phyloP scores from a whole-genome alignment of 2,329 filamentous ascomycete species.

The Colletotrichum sp. region DNA sequence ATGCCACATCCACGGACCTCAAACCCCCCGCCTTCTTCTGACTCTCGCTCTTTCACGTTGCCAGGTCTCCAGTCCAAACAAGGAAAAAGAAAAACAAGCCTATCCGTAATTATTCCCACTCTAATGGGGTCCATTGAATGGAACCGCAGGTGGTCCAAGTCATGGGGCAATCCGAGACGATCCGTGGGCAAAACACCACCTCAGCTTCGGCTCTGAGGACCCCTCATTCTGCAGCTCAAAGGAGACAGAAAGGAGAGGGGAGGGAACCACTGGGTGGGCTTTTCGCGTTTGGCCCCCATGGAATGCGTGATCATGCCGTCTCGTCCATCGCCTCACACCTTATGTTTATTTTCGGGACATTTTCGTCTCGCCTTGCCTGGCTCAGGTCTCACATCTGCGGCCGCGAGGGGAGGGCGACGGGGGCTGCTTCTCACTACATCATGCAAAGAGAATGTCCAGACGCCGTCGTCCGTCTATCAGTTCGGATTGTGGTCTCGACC shows the following conservation, averaged over 20 bases:
- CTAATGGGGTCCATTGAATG: not conserved
- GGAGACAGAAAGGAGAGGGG: not conserved
- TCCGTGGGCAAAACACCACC: not conserved
- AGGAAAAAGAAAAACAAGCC: not conserved
- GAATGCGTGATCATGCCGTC: not conserved
- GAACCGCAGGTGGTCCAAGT: not conserved
- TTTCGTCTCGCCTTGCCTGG: not conserved
- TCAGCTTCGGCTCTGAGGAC: not conserved
- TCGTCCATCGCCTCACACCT: not conserved
- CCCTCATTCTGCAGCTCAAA: not conserved
- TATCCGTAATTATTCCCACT: not conserved
- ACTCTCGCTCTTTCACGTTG: not conserved
- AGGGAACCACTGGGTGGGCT: not conserved
- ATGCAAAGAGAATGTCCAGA: not conserved
- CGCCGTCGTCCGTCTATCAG: not conserved
- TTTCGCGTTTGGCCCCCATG: not conserved
- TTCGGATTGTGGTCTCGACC: not conserved
- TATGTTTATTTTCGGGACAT: not conserved
- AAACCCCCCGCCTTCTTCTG: not conserved
- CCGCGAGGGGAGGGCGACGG: not conserved
- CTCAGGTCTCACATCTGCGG: not conserved
- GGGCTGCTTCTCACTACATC: not conserved
- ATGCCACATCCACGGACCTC: not conserved
- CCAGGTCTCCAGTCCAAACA: not conserved
- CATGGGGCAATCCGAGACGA: not conserved